Percentiles rank a stretch among this genome's conserved stretches.
phyloP scores from a whole-genome alignment of 495 filamentous ascomycete species.

The Penicillium canariense region DNA sequence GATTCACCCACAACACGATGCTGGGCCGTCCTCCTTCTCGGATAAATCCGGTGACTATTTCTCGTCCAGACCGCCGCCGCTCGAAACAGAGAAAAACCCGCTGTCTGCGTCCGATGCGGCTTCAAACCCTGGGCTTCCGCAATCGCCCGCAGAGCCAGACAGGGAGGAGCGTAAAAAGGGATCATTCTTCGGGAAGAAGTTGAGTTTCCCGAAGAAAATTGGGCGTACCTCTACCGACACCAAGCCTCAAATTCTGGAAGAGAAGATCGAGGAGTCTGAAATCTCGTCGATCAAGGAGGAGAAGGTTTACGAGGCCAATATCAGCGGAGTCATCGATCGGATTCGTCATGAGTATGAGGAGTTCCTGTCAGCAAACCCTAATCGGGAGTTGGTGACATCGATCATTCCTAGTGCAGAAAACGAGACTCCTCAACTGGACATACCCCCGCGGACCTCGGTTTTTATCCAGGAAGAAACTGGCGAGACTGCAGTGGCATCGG shows the following conservation, averaged over 20 bases:
- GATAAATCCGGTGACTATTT: conserved; percentile 66
- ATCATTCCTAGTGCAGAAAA: conserved; percentile 75
- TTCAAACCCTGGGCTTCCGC: conserved; percentile 46
- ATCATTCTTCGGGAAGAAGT: conserved; percentile 80
- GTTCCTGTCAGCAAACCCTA: conserved; percentile 54
- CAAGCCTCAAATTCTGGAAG: conserved; percentile 72
- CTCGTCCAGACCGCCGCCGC: conserved; percentile 37
- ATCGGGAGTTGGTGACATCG: conserved; percentile 54
- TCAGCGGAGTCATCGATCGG: conserved; percentile 75
- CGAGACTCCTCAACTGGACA: conserved; percentile 82
- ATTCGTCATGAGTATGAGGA: conserved; percentile 78
- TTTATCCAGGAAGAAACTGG: conserved; percentile 93
- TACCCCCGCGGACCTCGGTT: conserved; percentile 75
- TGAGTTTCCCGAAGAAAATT: conserved; percentile 86
- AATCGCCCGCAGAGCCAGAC: conserved; percentile 63
- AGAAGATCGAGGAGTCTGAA: conserved; percentile 80
- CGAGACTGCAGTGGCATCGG: conserved; percentile 83
- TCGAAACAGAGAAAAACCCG: conserved; percentile 35
- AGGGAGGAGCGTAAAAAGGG: conserved; percentile 70
- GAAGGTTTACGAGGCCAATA: conserved; percentile 77
- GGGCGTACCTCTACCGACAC: conserved; percentile 71
- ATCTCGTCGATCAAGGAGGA: conserved; percentile 63
- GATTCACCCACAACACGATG: conserved; percentile 38
- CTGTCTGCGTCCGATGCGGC: conserved; percentile 49
- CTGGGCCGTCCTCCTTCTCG: conserved; percentile 44